phyloP scores from a whole-genome alignment of 768 basidiomycete genomes.

The Leccinum longicurvipes region DNA sequence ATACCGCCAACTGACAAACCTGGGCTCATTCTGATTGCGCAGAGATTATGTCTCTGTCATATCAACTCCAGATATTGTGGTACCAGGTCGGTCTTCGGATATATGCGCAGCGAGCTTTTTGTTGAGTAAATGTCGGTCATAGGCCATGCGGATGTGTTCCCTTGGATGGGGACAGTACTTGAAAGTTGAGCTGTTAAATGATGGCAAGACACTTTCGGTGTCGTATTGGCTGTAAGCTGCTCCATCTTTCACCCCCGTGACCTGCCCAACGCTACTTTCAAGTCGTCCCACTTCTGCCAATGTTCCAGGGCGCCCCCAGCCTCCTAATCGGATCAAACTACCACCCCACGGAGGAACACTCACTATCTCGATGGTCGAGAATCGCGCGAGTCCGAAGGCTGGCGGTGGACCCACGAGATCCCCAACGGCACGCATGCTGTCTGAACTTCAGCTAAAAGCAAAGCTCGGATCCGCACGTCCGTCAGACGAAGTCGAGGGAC shows the following conservation, averaged over 20 bases:
- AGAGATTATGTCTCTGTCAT: constrained; percentile 92
- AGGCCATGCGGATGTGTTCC: constrained; percentile 74
- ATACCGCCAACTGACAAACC: not conserved
- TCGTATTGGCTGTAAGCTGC: constrained; percentile 84
- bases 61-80: constrained; percentile 88
- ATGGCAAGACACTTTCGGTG: constrained; percentile 63
- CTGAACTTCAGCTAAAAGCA: constrained; percentile 59
- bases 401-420: constrained; percentile 49
- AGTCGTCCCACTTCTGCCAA: constrained; percentile 40
- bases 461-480: constrained; percentile 54
- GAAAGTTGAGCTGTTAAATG: constrained; percentile 62
- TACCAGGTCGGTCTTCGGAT: constrained; percentile 50
- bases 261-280: constrained; percentile 7
- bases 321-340: constrained; percentile 37
- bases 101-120: not conserved
- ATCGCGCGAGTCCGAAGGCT: constrained; percentile 36
- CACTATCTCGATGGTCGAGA: constrained; percentile 66
- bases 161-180: constrained; percentile 85
- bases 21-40: not conserved
- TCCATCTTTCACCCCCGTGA: not conserved
- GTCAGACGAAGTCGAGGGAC: constrained; percentile 74
- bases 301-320: constrained; percentile 29
- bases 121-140: not conserved
- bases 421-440: constrained; percentile 51
- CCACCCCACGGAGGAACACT: constrained; percentile 70